A percentile compares a stretch with the other conserved stretches of the same genome.
Evolutionary conservation across 2,329 filamentous ascomycete genomes (phyloP).

Genomic region (Fonsecaea erecta): DNA sequence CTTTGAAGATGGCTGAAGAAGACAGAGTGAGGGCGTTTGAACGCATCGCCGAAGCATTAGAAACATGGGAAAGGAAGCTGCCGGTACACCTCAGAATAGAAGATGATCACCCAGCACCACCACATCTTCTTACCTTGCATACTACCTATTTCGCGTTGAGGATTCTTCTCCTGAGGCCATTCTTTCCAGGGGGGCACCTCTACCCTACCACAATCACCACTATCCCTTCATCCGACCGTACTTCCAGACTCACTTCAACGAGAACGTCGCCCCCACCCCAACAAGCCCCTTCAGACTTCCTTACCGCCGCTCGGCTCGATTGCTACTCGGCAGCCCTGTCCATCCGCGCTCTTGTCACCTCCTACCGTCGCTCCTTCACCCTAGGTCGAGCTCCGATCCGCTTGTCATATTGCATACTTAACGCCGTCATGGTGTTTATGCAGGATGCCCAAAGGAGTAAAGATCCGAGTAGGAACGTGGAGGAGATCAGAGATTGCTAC

Average conservation of each 20-base stretch:
- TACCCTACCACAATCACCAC: background rate
- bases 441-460: background rate
- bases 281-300: background rate
- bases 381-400: background rate
- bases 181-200: background rate
- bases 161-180: background rate
- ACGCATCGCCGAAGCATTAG: background rate
- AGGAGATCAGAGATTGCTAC: background rate
- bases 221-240: background rate
- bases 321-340: background rate
- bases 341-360: background rate
- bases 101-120: background rate
- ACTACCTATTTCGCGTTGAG: background rate
- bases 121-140: background rate
- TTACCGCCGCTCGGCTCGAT: background rate
- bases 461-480: background rate
- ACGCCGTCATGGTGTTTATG: background rate
- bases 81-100: background rate
- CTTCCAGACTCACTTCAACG: background rate
- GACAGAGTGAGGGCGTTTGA: background rate
- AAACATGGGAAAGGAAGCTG: background rate
- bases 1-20: background rate
- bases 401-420: background rate
- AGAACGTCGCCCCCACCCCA: background rate
- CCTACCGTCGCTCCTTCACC: background rate